Base-by-base conservation (phyloP, 768 basidiomycete genomes). In the Lactifluus hygrophoroides region DNA sequence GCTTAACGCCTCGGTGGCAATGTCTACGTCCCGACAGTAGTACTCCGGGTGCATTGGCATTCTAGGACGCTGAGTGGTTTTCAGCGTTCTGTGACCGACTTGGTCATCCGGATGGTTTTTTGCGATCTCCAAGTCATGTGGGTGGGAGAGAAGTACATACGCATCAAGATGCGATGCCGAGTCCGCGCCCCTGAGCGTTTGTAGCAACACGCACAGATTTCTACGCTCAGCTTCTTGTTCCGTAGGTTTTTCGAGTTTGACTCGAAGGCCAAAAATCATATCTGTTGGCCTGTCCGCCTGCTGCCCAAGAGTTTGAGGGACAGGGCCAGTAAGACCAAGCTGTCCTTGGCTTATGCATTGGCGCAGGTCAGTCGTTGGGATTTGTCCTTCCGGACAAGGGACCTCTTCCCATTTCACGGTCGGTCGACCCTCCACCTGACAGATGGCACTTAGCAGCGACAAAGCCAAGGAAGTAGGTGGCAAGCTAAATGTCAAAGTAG, bases 401-500 rank as follows among this genome's bases (percentile, higher is more conserved):
- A 21, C 10, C n/a, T 56, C 49, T 52, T 48, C 32, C 44, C 3
- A 32, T 28, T 61, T 53, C 3, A 60, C 9, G 13, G 49, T 28
- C 46, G 48, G 42, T 7, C 53, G 60, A 17, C 53, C 51, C 46
- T 68, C 68, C 21, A 47, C 42, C 11, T 60, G 42, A 57, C 57
- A 58, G 35, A 69, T 43, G 1, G 51, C 61, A 17, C 57, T 60
- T 13, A 67, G 51, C 38, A 67, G 65, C 6, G 67, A 66, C 10
- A 49, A 28, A 17, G 67, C 68, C 1, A 70, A 27, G 1, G 65
- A 45, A 0, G 49, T 27, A 9, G 69, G 63, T 49, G 67, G 66
- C 2, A 64, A 77, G 54, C 75, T 64, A 69, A 95, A 95, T 17
- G 71, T 68, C 51, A 94, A 76, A 25, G 80, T 79, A 0, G 75